These are phyloP conservation scores for Cutaneotrichosporon sp. DNA, from an alignment of 1,284 basidiomycete genomes.

Conservation along the genomic window DNA sequence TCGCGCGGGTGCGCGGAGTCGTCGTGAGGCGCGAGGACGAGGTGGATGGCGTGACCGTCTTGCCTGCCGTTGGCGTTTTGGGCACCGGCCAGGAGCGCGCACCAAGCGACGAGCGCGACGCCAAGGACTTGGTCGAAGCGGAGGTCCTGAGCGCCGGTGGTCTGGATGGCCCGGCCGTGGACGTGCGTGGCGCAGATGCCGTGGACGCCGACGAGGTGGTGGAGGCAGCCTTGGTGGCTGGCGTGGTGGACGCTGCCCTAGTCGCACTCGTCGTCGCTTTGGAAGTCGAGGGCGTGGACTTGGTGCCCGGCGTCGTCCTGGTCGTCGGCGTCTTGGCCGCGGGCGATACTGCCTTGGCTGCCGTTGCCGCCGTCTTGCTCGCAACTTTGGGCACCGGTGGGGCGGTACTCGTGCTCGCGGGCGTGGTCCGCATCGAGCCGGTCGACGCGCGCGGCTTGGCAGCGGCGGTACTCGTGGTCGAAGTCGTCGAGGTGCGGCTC, in stretches of 20 bases:
- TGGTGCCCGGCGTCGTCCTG: not conserved
- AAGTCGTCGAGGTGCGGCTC: constrained; percentile 5
- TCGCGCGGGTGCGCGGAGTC: constrained; percentile 11
- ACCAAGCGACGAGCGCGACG: not conserved
- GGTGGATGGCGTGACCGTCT: not conserved
- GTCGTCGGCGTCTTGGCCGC: not conserved
- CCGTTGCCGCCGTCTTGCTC: not conserved
- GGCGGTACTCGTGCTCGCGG: not conserved
- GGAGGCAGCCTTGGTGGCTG: not conserved
- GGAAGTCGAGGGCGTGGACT: not conserved
- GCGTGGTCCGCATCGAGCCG: not conserved
- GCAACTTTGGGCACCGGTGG: not conserved
- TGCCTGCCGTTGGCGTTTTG: constrained; percentile 9
- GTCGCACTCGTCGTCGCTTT: not conserved
- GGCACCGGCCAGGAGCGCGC: constrained; percentile 11
- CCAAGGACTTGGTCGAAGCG: constrained; percentile 12
- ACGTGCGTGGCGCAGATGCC: constrained; percentile 4
- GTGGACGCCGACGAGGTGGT: constrained; percentile 16
- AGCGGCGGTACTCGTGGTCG: not conserved
- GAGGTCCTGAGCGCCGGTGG: constrained; percentile 5
- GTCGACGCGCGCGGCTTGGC: not conserved
- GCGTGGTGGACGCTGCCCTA: constrained; percentile 4
- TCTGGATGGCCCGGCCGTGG: not conserved
- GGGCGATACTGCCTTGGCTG: not conserved
- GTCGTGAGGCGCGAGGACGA: not conserved